A percentile compares a stretch with the other conserved stretches of the same genome.
Conservation (phyloP, 139 green algal genomes). For the Coelastrella sp. region DNA sequence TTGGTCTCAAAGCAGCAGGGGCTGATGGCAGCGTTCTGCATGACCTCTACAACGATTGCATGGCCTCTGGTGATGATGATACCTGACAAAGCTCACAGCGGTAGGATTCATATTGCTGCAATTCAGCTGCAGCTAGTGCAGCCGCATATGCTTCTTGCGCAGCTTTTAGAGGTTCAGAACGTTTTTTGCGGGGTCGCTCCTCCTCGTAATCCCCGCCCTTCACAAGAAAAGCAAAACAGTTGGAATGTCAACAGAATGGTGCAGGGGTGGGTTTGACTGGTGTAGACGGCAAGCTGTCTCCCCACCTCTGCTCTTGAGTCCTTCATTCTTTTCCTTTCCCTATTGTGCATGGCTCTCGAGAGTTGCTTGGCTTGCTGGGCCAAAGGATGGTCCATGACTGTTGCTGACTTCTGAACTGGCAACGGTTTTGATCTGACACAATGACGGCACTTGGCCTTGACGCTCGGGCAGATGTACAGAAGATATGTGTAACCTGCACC, state of each 20-base stretch:
- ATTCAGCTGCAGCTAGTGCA: slow-evolving; percentile 12
- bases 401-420: too few species aligned
- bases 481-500: too few species aligned
- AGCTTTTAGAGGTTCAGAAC: slow-evolving; percentile 12
- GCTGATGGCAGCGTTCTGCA: too few species aligned
- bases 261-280: too few species aligned
- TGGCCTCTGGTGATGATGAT: neutral
- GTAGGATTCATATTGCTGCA: neutral
- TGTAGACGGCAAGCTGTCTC: too few species aligned
- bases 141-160: slow-evolving; percentile 32
- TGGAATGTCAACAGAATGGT: too few species aligned
- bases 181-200: slow-evolving; percentile 12
- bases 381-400: neutral
- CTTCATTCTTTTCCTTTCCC: neutral
- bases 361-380: neutral
- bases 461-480: too few species aligned
- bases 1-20: too few species aligned
- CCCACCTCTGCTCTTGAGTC: neutral
- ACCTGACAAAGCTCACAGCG: slow-evolving; percentile 42
- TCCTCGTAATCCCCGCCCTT: neutral
- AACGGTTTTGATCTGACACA: too few species aligned
- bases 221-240: too few species aligned
- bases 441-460: too few species aligned
- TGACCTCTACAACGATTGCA: neutral
- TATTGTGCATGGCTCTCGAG: neutral